Evolutionary conservation across 2,329 filamentous ascomycete genomes (phyloP), one percentile per base, ranked within the genome.

Genomic region (Colletotrichum endophyticum): DNA sequence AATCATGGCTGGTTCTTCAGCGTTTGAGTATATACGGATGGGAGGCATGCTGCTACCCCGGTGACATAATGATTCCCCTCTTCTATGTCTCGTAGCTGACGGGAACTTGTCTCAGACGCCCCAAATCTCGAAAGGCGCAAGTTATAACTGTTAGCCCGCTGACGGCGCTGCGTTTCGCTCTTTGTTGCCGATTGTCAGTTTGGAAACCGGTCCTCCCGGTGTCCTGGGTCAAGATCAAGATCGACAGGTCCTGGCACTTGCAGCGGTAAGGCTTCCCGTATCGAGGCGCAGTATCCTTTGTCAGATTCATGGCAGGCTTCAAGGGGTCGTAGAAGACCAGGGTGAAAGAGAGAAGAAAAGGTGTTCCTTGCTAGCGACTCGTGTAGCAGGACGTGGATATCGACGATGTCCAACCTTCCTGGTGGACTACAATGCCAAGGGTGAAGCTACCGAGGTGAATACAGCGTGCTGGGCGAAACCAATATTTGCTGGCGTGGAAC

Each of bases 241-340:
- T 49, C 32, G 28, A 64, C 59, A 70, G 57, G 34, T 61, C 64
- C 44, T 53, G n/a, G 44, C 59, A 53, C 19, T 22, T 16, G 28
- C 32, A 13, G 34, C 27, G 22, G 13, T 16, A 61, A 32, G 44
- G 44, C 57, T 30, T 67, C 12, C 44, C 30, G 19, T 32, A 36
- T 53, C 34, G 66, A 70, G 74, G 70, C 71, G 70, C 71, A 62
- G 59, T 30, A 19, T 53, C 28, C 74, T 76, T 76, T 76, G 70
- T 76, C 22, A 53, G n/a, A 53, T 53, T 53, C 44, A 53, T 22
- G 44, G 44, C n/a, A 22, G n/a, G n/a, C 44, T 53, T 53, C 44
- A 22, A 53, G n/a, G n/a, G 44, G 44, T 53, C n/a, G 44, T 22
- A 22, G 44, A 22, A 53, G 12, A 22, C 19, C 19, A 72, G 44